Percentiles rank a stretch among this genome's conserved stretches.
phyloP scores from a whole-genome alignment of 2,329 filamentous ascomycete species.

The Penicillium janthinellum region DNA sequence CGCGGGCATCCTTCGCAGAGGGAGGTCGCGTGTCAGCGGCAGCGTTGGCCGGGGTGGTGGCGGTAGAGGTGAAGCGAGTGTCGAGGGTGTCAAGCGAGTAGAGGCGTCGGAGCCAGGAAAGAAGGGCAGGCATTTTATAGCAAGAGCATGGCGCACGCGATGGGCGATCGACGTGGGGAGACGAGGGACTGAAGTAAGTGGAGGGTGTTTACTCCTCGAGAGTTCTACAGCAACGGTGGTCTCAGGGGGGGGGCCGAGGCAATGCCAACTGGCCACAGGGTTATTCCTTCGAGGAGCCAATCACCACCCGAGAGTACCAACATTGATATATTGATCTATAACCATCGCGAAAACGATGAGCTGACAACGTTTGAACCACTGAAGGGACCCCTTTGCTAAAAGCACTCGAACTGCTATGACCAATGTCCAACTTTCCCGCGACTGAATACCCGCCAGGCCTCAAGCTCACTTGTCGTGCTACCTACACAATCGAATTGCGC shows the following conservation, averaged over 20 bases:
- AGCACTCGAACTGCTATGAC: too few species aligned
- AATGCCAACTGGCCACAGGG: slow-evolving; percentile 1
- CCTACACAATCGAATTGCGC: too few species aligned
- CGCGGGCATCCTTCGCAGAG: slow-evolving; percentile 40
- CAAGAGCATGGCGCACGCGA: slow-evolving; percentile 33
- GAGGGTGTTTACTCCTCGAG: slow-evolving; percentile 25
- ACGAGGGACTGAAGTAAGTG: slow-evolving; percentile 11
- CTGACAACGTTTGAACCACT: too few species aligned
- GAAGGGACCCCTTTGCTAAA: too few species aligned
- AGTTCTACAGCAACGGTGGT: neutral
- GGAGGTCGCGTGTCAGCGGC: slow-evolving; percentile 54
- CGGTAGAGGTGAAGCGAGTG: slow-evolving; percentile 70
- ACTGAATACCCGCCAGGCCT: too few species aligned
- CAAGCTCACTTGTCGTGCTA: too few species aligned
- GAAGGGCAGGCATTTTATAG: slow-evolving; percentile 47
- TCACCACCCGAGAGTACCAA: slow-evolving; percentile 6
- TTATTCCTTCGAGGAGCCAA: neutral
- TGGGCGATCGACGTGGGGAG: neutral
- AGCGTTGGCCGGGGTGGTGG: slow-evolving; percentile 66
- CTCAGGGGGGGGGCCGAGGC: slow-evolving; percentile 16
- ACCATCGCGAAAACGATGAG: neutral
- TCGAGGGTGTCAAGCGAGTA: slow-evolving; percentile 70
- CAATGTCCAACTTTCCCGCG: too few species aligned
- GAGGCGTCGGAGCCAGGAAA: slow-evolving; percentile 54
- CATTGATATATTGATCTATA: neutral